Base-by-base conservation (phyloP, 2,329 filamentous ascomycete genomes). In the Clarireedia homoeocarpa region DNA sequence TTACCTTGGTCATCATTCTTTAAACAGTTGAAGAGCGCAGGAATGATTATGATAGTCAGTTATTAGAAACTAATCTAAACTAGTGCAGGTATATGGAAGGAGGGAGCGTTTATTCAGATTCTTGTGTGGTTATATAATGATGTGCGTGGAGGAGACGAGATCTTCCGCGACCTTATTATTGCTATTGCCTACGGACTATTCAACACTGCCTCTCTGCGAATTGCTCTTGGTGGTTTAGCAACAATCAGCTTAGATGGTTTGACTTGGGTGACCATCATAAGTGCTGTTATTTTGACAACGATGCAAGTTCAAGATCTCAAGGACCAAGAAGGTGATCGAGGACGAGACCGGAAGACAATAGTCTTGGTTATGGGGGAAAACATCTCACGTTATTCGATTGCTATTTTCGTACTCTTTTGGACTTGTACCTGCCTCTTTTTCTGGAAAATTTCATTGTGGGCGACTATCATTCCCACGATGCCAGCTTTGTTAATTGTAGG, bases 301-400 rank as follows among this genome's bases (percentile, higher is more conserved):
- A 59, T 68, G 46, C 67, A 70, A 39, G 59, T 65, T 4, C 63
- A 65, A 55, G 68, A 70, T 53, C 57, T 70, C 26, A 59, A 63
- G 36, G 68, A 70, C 53, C 60, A 60, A 46, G 50, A 51, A 6
- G 68, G 68, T 3, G 68, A 70, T 56, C 26, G 23, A 15, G 17
- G 56, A 1, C 26, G 63, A 6, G 63, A 61, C 2, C 46, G 68
- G 5, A 55, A 56, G 14, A 63, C 64, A 2, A 51, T 65, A 14
- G 65, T 66, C 0, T 57, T 69, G 3, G 59, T 60, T 2, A 30
- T 65, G 23, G 64, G 64, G 4, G 61, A 64, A 49, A 50, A 15
- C 9, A 2, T 15, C 10, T 49, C 9, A 52, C 59, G 54, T 46
- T 65, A 39, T 65, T 59, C 62, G 2, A 24, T 67, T 12, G 61